Evolutionary conservation across 305 asterid genomes (phyloP), one percentile per base, ranked within the genome.

Genomic region (Ilex paraguariensis): DNA sequence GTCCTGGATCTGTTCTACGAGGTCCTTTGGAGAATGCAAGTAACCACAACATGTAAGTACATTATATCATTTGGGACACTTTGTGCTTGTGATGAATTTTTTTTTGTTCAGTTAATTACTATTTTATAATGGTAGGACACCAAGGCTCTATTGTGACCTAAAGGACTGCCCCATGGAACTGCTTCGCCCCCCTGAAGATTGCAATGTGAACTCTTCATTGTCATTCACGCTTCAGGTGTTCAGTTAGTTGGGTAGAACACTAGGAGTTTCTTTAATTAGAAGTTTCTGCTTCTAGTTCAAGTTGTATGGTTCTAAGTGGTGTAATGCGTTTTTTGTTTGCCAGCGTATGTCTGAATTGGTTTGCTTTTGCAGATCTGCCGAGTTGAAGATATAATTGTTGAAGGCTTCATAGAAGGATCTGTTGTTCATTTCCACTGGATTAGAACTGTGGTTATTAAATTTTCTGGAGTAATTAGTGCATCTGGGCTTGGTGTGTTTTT

Each of bases 161-260:
- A 68, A 69, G 53, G 55, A 60, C 70, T 90, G 95, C 80, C 95
- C 97, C 67, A 54, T 77, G 42, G 96, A 87, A 68, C 71, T 90
- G 73, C 81, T 87, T 74, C 79, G 84, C 58, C 97, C 96, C 66
- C 95, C 93, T 56, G 97, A 90, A 80, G 92, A 90, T 70, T 90
- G 97, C 88, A 85, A 82, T 60, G 91, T 90, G 72, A 90, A 90
- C 76, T 82, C 87, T 61, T 84, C 97, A 59, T 67, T 87, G 59
- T 61, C 96, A 71, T 86, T 86, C 78, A 87, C 97, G 70, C 88
- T 91, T 71, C 96, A 91, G 97, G 97, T 91, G 78, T 70, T 74
- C 68, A 61, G 67, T 76, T 66, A 71, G 64, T 66, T 63, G 63
- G 70, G 64, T 72, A 80, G 76, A 50, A 66, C 74, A 67, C 70